These are phyloP conservation scores for Phlyctochytrium bullatum DNA, from an alignment of 192 early-diverging fungal species.

Conservation along the genomic window DNA sequence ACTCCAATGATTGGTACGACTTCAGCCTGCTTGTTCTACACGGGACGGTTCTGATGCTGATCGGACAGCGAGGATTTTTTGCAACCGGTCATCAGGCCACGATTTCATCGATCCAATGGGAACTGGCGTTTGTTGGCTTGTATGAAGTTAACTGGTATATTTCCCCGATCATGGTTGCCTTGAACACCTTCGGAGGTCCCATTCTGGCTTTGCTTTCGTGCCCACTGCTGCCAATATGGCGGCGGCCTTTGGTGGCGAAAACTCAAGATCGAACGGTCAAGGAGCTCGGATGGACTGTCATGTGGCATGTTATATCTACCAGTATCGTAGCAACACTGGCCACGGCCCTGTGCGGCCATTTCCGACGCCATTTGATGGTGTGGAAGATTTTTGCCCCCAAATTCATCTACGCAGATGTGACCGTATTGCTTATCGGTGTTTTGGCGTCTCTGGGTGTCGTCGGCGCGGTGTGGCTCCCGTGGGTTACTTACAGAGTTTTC, in stretches of 20 bases:
- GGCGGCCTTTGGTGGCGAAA: slow-evolving; percentile 35
- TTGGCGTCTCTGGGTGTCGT: slow-evolving; percentile 23
- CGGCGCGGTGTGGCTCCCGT: slow-evolving; percentile 15
- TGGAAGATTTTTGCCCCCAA: slow-evolving; percentile 96
- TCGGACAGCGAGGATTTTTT: slow-evolving; percentile 70
- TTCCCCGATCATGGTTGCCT: slow-evolving; percentile 65
- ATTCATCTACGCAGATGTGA: slow-evolving; percentile 57
- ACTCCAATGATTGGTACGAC: not conserved
- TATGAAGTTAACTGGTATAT: slow-evolving; percentile 67
- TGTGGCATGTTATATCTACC: slow-evolving; percentile 31
- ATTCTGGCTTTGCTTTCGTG: slow-evolving; percentile 43
- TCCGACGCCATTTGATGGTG: slow-evolving; percentile 92
- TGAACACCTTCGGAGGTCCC: slow-evolving; percentile 72
- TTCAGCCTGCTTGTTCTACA: slow-evolving; percentile 44
- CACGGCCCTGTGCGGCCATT: slow-evolving; percentile 62
- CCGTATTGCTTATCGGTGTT: slow-evolving; percentile 16
- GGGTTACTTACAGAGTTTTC: slow-evolving; percentile 19
- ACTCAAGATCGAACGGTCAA: slow-evolving; percentile 38
- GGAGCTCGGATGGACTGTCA: slow-evolving; percentile 38
- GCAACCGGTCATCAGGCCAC: slow-evolving; percentile 90
- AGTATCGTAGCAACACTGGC: slow-evolving; percentile 45
- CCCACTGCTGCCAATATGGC: slow-evolving; percentile 63
- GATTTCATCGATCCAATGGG: slow-evolving; percentile 88
- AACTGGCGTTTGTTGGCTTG: slow-evolving; percentile 82
- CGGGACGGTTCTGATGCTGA: slow-evolving; percentile 40